These are phyloP conservation scores for Kluyveromyces siamensis DNA, from an alignment of 805 yeast genomes.

Conservation along the genomic window DNA sequence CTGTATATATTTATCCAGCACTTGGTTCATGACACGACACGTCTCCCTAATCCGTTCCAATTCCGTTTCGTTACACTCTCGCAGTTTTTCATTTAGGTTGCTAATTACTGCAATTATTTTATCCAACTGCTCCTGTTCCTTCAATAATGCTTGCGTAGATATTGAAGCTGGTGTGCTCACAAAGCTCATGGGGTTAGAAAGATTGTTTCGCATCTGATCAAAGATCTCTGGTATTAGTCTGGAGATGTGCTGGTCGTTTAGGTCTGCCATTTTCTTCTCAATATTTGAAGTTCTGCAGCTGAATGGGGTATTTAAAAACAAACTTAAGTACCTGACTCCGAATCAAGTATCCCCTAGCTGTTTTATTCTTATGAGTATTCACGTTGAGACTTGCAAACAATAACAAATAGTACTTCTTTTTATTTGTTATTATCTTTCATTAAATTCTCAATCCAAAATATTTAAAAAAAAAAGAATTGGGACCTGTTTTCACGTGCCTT, in stretches of 20 bases:
- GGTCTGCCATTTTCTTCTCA: constrained; percentile 2
- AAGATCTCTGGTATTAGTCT: constrained; percentile 26
- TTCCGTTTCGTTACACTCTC: constrained; percentile 15
- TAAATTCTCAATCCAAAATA: no score
- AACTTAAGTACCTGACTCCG: neutral
- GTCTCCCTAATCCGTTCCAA: constrained; percentile 32
- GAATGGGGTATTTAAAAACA: neutral
- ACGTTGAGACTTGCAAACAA: no score
- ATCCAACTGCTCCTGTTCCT: constrained; percentile 24
- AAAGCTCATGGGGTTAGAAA: constrained; percentile 7
- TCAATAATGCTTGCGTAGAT: constrained; percentile 23
- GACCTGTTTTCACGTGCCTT: no score
- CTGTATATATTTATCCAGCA: constrained; percentile 51
- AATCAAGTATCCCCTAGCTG: neutral
- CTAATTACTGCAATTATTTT: constrained; percentile 22
- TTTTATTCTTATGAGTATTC: no score
- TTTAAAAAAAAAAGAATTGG: no score
- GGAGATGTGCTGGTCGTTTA: constrained; percentile 18
- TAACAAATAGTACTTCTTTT: no score
- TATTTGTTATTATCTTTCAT: no score
- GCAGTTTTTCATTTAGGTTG: constrained; percentile 15
- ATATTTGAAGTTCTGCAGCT: neutral
- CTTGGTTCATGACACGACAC: constrained; percentile 38
- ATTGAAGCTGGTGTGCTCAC: constrained; percentile 7
- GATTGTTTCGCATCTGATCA: constrained; percentile 23